These are phyloP conservation scores for Pichia sp. DNA, from an alignment of 1,139 yeast genomes.

Conservation along the genomic window DNA sequence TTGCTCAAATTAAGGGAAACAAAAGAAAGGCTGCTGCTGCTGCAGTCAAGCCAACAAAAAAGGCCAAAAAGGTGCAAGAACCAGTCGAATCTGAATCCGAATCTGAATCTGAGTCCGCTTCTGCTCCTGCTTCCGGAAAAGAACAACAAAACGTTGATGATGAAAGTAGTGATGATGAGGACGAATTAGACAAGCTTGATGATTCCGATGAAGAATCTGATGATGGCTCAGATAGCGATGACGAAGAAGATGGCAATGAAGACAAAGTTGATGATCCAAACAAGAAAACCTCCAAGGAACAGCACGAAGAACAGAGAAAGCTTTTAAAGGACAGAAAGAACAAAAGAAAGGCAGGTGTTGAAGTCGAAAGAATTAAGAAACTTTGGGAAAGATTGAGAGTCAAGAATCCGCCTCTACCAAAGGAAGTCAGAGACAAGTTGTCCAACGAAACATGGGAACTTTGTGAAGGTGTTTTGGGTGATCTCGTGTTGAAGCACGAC, in stretches of 20 bases:
- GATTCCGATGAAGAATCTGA: conserved; percentile 9
- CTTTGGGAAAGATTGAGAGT: conserved; percentile 92
- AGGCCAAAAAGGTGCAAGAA: conserved; percentile 11
- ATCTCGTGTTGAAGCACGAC: conserved; percentile 90
- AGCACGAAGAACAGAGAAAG: conserved; percentile 80
- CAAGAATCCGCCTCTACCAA: conserved; percentile 75
- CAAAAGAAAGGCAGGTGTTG: conserved; percentile 77
- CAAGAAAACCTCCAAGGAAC: conserved; percentile 54
- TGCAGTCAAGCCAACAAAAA: conserved; percentile 14
- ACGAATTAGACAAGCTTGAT: conserved; percentile 1
- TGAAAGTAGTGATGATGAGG: conserved; percentile 22
- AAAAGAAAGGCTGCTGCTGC: conserved; percentile 19
- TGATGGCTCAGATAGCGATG: conserved; percentile 21
- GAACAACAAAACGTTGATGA: conserved; percentile 5
- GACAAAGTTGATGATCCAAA: conserved; percentile 22
- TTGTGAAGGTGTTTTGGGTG: conserved; percentile 69
- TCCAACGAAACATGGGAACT: conserved; percentile 83
- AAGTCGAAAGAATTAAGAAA: conserved; percentile 77
- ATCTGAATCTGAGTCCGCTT: conserved; percentile 8
- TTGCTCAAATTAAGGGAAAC: conserved; percentile 16
- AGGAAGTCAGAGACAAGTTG: conserved; percentile 67
- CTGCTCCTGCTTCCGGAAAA: conserved; percentile 9
- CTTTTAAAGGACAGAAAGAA: conserved; percentile 76
- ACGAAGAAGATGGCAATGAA: conserved; percentile 18
- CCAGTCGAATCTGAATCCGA: conserved; percentile 11